Evolutionary conservation across 2,329 filamentous ascomycete genomes (phyloP).

Genomic region (Hypoxylon sp.): DNA sequence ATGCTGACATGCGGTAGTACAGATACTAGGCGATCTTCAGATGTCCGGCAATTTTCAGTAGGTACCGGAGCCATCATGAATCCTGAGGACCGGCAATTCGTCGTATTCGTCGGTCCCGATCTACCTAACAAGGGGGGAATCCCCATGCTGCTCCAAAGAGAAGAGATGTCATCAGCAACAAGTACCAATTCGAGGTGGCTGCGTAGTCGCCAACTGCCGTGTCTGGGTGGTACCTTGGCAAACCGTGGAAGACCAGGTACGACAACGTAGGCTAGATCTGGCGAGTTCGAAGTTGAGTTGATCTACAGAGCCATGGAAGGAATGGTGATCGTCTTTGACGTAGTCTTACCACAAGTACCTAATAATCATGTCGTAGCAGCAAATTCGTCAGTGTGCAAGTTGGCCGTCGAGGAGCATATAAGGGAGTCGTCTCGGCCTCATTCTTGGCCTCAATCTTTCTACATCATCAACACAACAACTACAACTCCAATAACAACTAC

Average conservation of each 20-base stretch:
- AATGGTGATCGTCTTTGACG: constrained; percentile 5
- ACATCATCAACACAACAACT: constrained; percentile 6
- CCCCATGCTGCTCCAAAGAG: background rate
- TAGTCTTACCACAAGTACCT: background rate
- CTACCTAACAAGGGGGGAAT: constrained; percentile 6
- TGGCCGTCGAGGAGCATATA: constrained; percentile 18
- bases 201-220: constrained; percentile 16
- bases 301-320: constrained; percentile 24
- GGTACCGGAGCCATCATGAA: background rate
- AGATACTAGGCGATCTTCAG: constrained; percentile 9
- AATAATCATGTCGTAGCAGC: constrained; percentile 4
- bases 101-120: constrained; percentile 2
- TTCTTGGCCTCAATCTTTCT: constrained; percentile 5
- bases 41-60: background rate
- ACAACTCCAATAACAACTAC: constrained; percentile 3
- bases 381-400: background rate
- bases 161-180: constrained; percentile 6
- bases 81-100: background rate
- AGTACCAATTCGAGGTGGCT: constrained; percentile 9
- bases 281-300: constrained; percentile 13
- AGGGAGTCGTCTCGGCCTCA: constrained; percentile 14
- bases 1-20: constrained; percentile 11
- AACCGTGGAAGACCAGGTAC: constrained; percentile 11
- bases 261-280: constrained; percentile 3
- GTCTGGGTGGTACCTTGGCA: constrained; percentile 15